Conservation (phyloP, 1,139 yeast species). For the Pichia sp. region DNA sequence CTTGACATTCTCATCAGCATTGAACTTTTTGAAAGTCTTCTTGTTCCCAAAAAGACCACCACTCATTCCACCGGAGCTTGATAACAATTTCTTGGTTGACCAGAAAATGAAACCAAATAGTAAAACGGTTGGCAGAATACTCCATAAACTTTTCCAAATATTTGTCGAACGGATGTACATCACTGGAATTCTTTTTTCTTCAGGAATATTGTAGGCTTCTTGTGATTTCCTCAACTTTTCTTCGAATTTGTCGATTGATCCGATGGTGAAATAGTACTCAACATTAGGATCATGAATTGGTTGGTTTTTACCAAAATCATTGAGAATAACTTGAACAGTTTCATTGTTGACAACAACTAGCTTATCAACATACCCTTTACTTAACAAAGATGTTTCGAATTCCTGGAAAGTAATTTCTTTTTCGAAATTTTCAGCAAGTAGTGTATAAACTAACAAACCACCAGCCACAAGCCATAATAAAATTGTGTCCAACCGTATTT, state of each 20-base stretch:
- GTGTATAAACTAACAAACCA: constrained; percentile 19
- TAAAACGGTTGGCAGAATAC: constrained; percentile 63
- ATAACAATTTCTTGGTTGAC: constrained; percentile 56
- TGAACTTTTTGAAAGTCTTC: constrained; percentile 82
- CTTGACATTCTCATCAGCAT: constrained; percentile 86
- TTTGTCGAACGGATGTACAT: constrained; percentile 58
- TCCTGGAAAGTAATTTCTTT: constrained; percentile 73
- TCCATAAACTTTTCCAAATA: constrained; percentile 51
- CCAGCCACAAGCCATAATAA: constrained; percentile 23
- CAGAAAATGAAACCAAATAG: constrained; percentile 71
- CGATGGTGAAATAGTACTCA: constrained; percentile 61
- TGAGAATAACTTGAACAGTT: constrained; percentile 62
- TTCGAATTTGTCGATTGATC: constrained; percentile 70
- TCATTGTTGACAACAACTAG: constrained; percentile 62
- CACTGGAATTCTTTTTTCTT: constrained; percentile 60
- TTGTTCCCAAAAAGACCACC: constrained; percentile 37
- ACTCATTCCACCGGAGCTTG: constrained; percentile 49
- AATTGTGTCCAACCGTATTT: constrained; percentile 23
- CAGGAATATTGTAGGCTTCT: constrained; percentile 55
- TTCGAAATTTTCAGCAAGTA: constrained; percentile 23
- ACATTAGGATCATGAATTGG: constrained; percentile 33
- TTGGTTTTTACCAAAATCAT: constrained; percentile 46
- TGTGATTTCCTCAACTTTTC: constrained; percentile 60
- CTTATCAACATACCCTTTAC: constrained; percentile 62
- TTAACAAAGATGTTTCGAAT: constrained; percentile 57